These are phyloP conservation scores for Plectranthus barbatus DNA, from an alignment of 257 asterid genomes.

Conservation along the genomic window DNA sequence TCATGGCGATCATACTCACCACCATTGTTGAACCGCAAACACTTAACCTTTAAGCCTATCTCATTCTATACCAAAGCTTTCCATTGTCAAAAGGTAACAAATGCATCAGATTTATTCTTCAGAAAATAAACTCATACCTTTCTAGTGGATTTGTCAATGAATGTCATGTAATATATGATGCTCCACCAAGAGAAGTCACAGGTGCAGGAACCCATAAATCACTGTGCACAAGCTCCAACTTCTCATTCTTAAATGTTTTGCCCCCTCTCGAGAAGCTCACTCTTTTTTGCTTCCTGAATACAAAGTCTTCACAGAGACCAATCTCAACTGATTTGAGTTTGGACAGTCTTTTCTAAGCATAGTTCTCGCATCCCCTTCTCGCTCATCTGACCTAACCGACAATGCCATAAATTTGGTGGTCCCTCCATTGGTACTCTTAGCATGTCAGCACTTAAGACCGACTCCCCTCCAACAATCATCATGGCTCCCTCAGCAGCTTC, in stretches of 20 bases:
- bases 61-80: background rate
- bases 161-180: background rate
- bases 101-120: background rate
- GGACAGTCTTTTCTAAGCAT: background rate
- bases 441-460: too few relatives aligned
- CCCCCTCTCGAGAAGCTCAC: background rate
- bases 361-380: background rate
- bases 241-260: background rate
- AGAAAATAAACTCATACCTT: background rate
- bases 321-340: background rate
- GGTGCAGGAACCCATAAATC: background rate
- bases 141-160: background rate
- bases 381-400: background rate
- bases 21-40: background rate
- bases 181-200: background rate
- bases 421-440: too few relatives aligned
- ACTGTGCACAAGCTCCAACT: background rate
- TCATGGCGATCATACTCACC: background rate
- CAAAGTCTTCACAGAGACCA: background rate
- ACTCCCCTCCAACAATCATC: too few relatives aligned
- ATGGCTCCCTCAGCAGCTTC: too few relatives aligned
- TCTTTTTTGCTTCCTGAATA: background rate
- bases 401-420: background rate
- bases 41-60: background rate
- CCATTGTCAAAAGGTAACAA: background rate